Conservation (phyloP, 2,329 filamentous ascomycete species). For the Penicillium paneum region DNA sequence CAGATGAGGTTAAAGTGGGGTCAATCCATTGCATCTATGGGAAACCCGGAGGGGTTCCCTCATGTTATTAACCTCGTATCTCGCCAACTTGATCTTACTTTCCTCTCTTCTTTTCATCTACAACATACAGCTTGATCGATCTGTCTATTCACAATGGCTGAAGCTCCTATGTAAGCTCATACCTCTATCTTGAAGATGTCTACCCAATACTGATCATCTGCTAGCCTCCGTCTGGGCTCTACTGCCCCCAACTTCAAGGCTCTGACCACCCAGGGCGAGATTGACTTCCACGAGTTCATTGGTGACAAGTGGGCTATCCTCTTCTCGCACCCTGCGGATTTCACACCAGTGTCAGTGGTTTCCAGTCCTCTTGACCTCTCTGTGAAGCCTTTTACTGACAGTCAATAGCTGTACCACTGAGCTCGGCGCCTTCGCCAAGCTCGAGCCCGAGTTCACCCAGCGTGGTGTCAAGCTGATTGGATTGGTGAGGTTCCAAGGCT, state of each 20-base stretch:
- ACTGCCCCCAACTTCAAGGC: conserved; percentile 67
- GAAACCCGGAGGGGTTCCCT: conserved; percentile 12
- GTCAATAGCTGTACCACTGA: conserved; percentile 72
- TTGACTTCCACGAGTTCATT: conserved; percentile 71
- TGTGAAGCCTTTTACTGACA: neutral
- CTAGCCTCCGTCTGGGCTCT: conserved; percentile 62
- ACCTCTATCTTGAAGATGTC: neutral
- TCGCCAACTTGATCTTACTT: neutral
- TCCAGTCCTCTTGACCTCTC: neutral
- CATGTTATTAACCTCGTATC: neutral
- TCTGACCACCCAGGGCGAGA: conserved; percentile 63
- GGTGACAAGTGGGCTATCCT: conserved; percentile 67
- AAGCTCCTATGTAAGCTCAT: conserved; percentile 43
- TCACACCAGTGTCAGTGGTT: conserved; percentile 60
- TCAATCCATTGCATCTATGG: conserved; percentile 12
- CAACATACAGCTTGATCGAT: neutral
- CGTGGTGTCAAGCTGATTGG: conserved; percentile 89
- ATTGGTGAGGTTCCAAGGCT: conserved; percentile 47
- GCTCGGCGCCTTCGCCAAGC: conserved; percentile 88
- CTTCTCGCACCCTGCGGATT: conserved; percentile 73
- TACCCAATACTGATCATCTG: conserved; percentile 8
- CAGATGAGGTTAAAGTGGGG: neutral
- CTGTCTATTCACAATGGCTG: conserved; percentile 38
- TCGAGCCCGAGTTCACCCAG: conserved; percentile 84
- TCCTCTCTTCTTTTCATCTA: conserved; percentile 2